Percentiles rank a stretch among this genome's conserved stretches.
Evolutionary conservation across 2,329 filamentous ascomycete species (phyloP).

Genomic region (Beauveria sp.): DNA sequence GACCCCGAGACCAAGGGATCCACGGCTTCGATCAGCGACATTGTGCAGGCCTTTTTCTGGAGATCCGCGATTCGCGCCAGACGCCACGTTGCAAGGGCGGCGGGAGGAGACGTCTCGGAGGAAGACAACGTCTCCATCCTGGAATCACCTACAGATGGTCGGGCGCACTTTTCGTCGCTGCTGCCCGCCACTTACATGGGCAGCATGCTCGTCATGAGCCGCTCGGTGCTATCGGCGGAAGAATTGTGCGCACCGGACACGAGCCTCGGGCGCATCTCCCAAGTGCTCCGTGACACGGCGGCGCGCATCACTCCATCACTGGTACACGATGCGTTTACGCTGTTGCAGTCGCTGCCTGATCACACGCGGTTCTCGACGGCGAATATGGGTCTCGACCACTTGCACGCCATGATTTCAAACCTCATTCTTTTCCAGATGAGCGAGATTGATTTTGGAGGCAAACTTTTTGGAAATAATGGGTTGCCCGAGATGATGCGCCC

Average conservation of each 20-base stretch:
- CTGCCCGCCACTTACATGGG: slow-evolving; percentile 24
- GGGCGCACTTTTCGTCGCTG: slow-evolving; percentile 22
- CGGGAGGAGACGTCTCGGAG: slow-evolving; percentile 11
- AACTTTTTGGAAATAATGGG: slow-evolving; percentile 20
- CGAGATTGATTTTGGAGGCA: slow-evolving; percentile 22
- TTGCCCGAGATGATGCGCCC: slow-evolving; percentile 22
- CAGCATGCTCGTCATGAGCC: slow-evolving; percentile 22
- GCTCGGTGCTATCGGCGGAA: slow-evolving; percentile 18
- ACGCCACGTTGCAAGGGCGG: slow-evolving; percentile 23
- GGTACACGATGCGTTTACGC: slow-evolving; percentile 22
- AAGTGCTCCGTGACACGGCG: slow-evolving; percentile 19
- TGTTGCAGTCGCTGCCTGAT: slow-evolving; percentile 21
- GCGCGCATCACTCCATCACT: slow-evolving; percentile 19
- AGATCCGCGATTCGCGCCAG: slow-evolving; percentile 26
- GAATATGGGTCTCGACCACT: slow-evolving; percentile 20
- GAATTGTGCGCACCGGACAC: slow-evolving; percentile 21
- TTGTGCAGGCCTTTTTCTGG: slow-evolving; percentile 34
- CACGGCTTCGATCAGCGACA: slow-evolving; percentile 27
- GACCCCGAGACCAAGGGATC: slow-evolving; percentile 19
- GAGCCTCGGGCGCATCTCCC: slow-evolving; percentile 19
- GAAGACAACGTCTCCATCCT: slow-evolving; percentile 24
- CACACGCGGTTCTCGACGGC: slow-evolving; percentile 19
- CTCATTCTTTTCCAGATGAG: slow-evolving; percentile 22
- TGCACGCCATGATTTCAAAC: slow-evolving; percentile 23
- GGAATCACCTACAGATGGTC: slow-evolving; percentile 26